A percentile compares a stretch with the other conserved stretches of the same genome.
Evolutionary conservation across 805 yeast species (phyloP).

Genomic region (Candida methanosorbosa): DNA sequence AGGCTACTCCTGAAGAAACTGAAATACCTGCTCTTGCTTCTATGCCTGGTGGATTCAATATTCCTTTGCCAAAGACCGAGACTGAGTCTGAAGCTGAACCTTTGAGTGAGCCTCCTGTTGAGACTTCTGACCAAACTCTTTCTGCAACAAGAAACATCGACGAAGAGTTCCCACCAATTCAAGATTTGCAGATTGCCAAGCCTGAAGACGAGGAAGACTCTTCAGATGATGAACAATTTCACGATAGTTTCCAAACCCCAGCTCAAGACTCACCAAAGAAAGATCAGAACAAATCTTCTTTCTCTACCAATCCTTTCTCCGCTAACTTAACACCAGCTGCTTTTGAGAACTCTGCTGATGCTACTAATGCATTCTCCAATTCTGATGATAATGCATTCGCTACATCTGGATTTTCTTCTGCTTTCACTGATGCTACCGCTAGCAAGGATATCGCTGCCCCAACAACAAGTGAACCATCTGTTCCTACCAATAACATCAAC

Average conservation of each 20-base stretch:
- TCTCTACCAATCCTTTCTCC: slow-evolving; percentile 17
- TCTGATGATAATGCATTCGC: slow-evolving; percentile 1
- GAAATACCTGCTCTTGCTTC: background rate
- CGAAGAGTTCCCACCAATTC: slow-evolving; percentile 56
- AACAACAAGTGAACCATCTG: background rate
- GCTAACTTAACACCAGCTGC: slow-evolving; percentile 10
- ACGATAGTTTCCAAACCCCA: slow-evolving; percentile 5
- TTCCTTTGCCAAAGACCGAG: no score
- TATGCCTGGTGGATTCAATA: background rate
- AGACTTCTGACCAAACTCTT: background rate
- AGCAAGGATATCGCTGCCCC: no score
- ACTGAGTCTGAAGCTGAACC: background rate
- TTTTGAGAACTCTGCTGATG: slow-evolving; percentile 4
- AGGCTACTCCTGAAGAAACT: background rate
- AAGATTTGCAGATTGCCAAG: slow-evolving; percentile 45
- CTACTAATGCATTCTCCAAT: slow-evolving; percentile 7
- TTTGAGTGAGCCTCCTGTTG: background rate
- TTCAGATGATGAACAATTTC: slow-evolving; percentile 20
- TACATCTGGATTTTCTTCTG: background rate
- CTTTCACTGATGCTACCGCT: background rate
- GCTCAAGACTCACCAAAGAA: slow-evolving; percentile 2
- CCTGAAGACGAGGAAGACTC: slow-evolving; percentile 22
- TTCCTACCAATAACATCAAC: slow-evolving; percentile 6
- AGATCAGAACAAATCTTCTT: no score
- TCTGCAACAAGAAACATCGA: slow-evolving; percentile 10